phyloP scores from a whole-genome alignment of 306 rosid genomes.

The Boehmeria nivea region DNA sequence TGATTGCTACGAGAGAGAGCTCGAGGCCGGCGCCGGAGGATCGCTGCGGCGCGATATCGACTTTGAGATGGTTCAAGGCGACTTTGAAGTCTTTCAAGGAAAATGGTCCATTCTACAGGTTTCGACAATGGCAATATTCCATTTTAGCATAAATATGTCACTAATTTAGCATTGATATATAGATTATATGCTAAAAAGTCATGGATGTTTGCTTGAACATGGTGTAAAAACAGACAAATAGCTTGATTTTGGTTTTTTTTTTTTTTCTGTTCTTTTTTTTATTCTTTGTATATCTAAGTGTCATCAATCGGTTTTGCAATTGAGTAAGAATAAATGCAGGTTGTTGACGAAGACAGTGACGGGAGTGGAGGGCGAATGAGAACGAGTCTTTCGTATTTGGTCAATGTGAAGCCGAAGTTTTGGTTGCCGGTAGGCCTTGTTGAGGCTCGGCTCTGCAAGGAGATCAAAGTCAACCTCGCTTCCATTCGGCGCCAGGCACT shows the following conservation, averaged over 20 bases:
- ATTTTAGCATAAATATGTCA: neutral
- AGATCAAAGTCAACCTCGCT: slow-evolving; percentile 63
- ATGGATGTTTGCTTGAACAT: no score
- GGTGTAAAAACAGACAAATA: no score
- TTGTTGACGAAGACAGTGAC: slow-evolving; percentile 20
- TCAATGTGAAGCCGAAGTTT: slow-evolving; percentile 82
- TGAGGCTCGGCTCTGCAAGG: slow-evolving; percentile 74
- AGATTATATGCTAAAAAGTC: no score
- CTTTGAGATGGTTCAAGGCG: slow-evolving; percentile 87
- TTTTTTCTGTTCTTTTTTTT: no score
- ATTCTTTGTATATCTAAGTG: no score
- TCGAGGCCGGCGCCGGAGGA: slow-evolving; percentile 22
- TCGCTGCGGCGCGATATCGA: slow-evolving; percentile 61
- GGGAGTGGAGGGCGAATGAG: slow-evolving; percentile 8
- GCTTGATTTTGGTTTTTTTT: no score
- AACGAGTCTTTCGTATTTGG: slow-evolving; percentile 49
- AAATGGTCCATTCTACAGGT: slow-evolving; percentile 89
- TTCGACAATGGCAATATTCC: no score
- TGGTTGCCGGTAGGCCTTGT: slow-evolving; percentile 71
- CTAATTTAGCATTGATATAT: neutral
- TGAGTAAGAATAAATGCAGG: slow-evolving; percentile 29
- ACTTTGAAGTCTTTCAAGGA: slow-evolving; percentile 78
- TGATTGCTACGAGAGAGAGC: slow-evolving; percentile 76
- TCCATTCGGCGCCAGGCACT: slow-evolving; percentile 59
- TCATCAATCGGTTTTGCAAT: no score